phyloP scores from a whole-genome alignment of 176 grass and related monocot genomes.

The Musa itinerans region DNA sequence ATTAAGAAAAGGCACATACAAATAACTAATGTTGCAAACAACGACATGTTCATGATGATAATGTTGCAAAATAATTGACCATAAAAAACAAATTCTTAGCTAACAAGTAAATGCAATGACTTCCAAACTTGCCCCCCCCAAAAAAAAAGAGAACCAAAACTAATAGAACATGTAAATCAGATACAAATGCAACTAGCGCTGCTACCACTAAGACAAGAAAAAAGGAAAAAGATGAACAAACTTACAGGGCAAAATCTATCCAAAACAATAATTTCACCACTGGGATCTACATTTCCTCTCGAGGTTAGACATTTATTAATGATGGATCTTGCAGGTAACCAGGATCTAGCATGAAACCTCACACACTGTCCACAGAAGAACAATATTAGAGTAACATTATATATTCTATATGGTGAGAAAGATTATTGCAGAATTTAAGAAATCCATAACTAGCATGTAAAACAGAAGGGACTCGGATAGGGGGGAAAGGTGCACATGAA shows the following conservation, averaged over 20 bases:
- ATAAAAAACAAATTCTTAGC: too few relatives aligned
- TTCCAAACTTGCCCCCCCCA: neutral
- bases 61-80: too few relatives aligned
- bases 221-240: neutral
- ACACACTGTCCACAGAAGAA: constrained; percentile 46
- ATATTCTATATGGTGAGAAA: neutral
- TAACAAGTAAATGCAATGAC: neutral
- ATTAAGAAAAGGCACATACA: neutral
- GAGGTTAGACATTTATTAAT: constrained; percentile 62
- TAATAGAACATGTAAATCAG: neutral
- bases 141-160: neutral
- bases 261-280: constrained; percentile 86
- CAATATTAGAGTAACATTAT: neutral
- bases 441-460: neutral
- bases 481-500: constrained; percentile 3
- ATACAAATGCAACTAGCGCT: neutral
- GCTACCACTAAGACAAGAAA: neutral
- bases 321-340: constrained; percentile 90
- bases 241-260: constrained; percentile 84
- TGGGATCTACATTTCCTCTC: constrained; percentile 65
- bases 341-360: constrained; percentile 72
- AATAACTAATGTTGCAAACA: neutral
- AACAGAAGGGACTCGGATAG: neutral
- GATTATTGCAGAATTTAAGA: neutral
- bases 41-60: too few relatives aligned